A percentile compares a stretch with the other conserved stretches of the same genome.
phyloP scores from a whole-genome alignment of 192 early-diverging fungal genomes.

The Geosiphon pyriformis region DNA sequence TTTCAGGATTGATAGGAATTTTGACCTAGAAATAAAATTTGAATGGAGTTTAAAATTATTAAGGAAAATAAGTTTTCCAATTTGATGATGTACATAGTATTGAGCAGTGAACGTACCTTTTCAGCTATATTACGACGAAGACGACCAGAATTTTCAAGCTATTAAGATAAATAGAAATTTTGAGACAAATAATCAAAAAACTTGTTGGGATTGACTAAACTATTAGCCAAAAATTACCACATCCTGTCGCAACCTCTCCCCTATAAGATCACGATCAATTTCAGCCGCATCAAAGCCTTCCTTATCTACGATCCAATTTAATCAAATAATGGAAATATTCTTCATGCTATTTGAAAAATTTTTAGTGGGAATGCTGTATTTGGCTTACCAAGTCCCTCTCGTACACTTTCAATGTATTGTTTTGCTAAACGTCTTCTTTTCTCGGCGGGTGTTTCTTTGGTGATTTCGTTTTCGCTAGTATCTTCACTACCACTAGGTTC shows the following conservation, averaged over 20 bases:
- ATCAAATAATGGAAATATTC: conserved; percentile 11
- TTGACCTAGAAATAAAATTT: conserved; percentile 32
- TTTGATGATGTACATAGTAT: background rate
- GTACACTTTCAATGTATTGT: conserved; percentile 77
- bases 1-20: conserved; percentile 35
- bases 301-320: conserved; percentile 38
- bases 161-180: background rate
- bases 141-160: conserved; percentile 52
- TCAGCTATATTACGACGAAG: conserved; percentile 55
- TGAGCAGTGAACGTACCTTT: conserved; percentile 31
- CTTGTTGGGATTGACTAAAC: background rate
- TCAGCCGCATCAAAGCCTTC: conserved; percentile 86
- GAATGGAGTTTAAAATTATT: background rate
- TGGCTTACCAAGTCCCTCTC: conserved; percentile 54
- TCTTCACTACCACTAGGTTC: conserved; percentile 44
- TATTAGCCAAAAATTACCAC: conserved; percentile 42
- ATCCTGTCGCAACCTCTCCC: conserved; percentile 77
- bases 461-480: conserved; percentile 62
- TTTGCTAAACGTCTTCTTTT: conserved; percentile 93
- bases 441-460: conserved; percentile 84
- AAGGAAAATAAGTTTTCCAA: background rate
- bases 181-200: background rate
- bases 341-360: background rate
- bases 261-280: conserved; percentile 90
- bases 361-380: no score